Conservation (phyloP, 352 stramenopile species). For the Halophytophthora polymorphica region DNA sequence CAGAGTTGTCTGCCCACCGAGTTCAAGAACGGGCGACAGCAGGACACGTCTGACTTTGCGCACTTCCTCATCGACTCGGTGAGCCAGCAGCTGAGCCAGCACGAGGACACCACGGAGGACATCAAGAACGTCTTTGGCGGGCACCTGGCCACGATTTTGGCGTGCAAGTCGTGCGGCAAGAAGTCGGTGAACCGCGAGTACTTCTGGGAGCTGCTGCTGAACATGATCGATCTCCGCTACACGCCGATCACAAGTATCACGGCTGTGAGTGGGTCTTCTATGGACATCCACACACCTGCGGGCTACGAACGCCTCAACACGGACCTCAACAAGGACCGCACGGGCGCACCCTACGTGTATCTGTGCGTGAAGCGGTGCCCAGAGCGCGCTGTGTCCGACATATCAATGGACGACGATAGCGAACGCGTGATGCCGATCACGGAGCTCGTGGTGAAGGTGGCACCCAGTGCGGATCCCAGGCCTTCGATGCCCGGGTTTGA, state of each 20-base stretch:
- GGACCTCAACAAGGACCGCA: constrained; percentile 85
- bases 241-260: constrained; percentile 82
- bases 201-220: constrained; percentile 87
- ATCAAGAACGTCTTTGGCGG: constrained; percentile 78
- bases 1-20: constrained; percentile 68
- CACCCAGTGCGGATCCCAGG: constrained; percentile 47
- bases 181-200: constrained; percentile 83
- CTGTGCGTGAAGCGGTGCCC: constrained; percentile 75
- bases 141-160: constrained; percentile 75
- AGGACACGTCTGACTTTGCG: constrained; percentile 86
- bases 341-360: constrained; percentile 75
- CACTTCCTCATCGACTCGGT: constrained; percentile 84
- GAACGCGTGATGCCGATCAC: constrained; percentile 61
- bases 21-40: constrained; percentile 80
- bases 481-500: constrained; percentile 71
- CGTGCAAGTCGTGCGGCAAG: constrained; percentile 81
- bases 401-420: constrained; percentile 26
- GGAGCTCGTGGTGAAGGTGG: constrained; percentile 75
- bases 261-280: constrained; percentile 67
- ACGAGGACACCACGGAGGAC: constrained; percentile 50
- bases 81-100: constrained; percentile 65
- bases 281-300: constrained; percentile 59
- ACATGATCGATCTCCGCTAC: constrained; percentile 88
- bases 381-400: constrained; percentile 33
- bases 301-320: constrained; percentile 80